Evolutionary conservation across 208 protist species (phyloP), one percentile per base, ranked within the genome.

Genomic region (Vickermania ingenoplastis): DNA sequence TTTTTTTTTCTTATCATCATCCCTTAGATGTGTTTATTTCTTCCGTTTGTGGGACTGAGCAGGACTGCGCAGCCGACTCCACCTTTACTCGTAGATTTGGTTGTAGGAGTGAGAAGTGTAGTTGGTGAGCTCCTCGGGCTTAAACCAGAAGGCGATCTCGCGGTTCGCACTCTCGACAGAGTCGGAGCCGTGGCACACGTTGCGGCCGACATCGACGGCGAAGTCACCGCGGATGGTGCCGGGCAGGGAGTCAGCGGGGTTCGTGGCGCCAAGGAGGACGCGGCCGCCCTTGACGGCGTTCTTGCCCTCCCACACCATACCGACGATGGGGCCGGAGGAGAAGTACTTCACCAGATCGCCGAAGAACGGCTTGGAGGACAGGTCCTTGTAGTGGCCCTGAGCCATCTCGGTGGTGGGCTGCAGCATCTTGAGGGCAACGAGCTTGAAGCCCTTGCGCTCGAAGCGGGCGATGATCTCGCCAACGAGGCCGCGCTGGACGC

Each of bases 121-220:
- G 67, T 49, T 69, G 63, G 75, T 58, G 5, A 98, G 29, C 70
- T 98, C 95, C 56, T 93, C 82, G 23, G 69, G 53, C 55, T 83
- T 83, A 84, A 98, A 99, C 97, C 97, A 99, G 66, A 98, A 91
- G 26, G 73, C 81, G 65, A 99, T 98, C 81, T 99, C 97, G 57
- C 90, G 71, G 56, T 92, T 57, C 13, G 96, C 97, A 68, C 74
- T 89, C 65, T 98, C 96, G 53, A 97, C 81, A 28, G 81, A 54
- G 68, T 99, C 97, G 57, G 86, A 97, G 56, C 96, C 97, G 89
- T 99, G 97, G 80, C 96, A 92, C 61, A 98, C 89, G 81, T 99
- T 99, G 68, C 92, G 86, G 62, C 92, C 93, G 54, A 98, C 89
- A 65, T 97, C 88, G 61, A 98, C 71, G 72, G 78, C 82, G 57